Evolutionary conservation across 1,139 yeast species (phyloP).

Genomic region (Petasospora fabianii): DNA sequence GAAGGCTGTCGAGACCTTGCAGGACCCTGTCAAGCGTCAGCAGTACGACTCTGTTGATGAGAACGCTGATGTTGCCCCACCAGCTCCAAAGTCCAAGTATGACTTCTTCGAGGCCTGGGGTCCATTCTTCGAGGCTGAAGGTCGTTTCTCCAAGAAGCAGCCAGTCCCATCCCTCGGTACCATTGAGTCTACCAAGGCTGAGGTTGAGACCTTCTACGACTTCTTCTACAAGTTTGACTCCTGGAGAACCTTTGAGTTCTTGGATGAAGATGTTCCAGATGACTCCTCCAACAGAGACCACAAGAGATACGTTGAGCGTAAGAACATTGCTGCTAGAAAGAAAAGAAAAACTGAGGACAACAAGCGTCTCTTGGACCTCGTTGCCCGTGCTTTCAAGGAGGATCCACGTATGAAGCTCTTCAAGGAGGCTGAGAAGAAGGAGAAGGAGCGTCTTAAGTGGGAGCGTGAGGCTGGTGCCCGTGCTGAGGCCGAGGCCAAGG

Average conservation of each 20-base stretch:
- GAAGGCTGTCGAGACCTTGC: constrained; percentile 88
- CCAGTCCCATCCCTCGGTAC: constrained; percentile 86
- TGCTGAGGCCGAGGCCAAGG: constrained; percentile 88
- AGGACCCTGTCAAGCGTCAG: constrained; percentile 81
- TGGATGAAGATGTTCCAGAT: constrained; percentile 99
- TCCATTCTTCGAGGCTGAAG: constrained; percentile 86
- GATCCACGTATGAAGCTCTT: constrained; percentile 94
- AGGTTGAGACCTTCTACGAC: constrained; percentile 83
- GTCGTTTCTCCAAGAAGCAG: constrained; percentile 84
- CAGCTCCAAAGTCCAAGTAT: constrained; percentile 56
- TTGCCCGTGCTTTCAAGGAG: constrained; percentile 81
- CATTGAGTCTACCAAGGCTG: constrained; percentile 63
- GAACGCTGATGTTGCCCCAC: constrained; percentile 80
- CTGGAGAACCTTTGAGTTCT: constrained; percentile 97
- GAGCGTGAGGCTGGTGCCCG: constrained; percentile 97
- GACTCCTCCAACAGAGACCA: constrained; percentile 99
- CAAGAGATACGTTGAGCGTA: constrained; percentile 97
- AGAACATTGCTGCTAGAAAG: constrained; percentile 93
- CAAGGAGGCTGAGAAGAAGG: constrained; percentile 93
- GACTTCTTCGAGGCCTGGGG: constrained; percentile 93
- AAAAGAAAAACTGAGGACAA: constrained; percentile 98
- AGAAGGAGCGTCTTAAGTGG: constrained; percentile 94
- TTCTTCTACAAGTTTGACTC: constrained; percentile 97
- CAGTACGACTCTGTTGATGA: constrained; percentile 96
- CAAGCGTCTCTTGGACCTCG: constrained; percentile 80